These are phyloP conservation scores for Neurospora sp. DNA, from an alignment of 495 filamentous ascomycete species.

Conservation along the genomic window DNA sequence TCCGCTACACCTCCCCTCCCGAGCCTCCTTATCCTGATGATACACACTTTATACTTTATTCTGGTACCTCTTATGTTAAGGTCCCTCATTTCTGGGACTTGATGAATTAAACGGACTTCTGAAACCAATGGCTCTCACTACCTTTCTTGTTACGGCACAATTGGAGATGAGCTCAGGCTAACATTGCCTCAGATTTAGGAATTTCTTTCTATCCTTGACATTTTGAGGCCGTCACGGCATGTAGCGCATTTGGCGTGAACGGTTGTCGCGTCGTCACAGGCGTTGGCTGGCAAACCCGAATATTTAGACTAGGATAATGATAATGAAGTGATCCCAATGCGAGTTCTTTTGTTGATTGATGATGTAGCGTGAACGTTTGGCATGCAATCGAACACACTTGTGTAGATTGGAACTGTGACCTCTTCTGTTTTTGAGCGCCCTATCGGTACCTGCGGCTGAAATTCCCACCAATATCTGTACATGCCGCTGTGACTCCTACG, in stretches of 20 bases:
- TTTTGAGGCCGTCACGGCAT: neutral
- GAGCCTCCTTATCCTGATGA: conserved; percentile 37
- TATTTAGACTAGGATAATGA: neutral
- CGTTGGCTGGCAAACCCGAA: neutral
- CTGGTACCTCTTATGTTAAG: conserved; percentile 61
- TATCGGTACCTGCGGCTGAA: neutral
- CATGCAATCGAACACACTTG: neutral
- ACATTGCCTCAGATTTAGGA: conserved; percentile 2
- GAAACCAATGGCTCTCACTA: conserved; percentile 21
- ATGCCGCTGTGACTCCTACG: neutral
- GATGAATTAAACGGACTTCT: conserved; percentile 55
- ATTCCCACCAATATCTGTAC: neutral
- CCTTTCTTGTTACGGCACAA: neutral
- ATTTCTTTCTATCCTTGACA: neutral
- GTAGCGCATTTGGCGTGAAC: neutral
- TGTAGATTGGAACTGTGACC: neutral
- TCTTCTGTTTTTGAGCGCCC: neutral
- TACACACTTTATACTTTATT: conserved; percentile 33
- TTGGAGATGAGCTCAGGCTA: conserved; percentile 6
- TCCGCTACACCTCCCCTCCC: neutral
- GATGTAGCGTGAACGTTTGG: neutral
- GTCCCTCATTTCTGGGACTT: conserved; percentile 25
- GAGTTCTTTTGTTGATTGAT: neutral
- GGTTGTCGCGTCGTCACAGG: neutral
- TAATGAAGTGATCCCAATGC: neutral